Evolutionary conservation across 1,139 yeast species (phyloP).

Genomic region (Blastobotrys proliferans): DNA sequence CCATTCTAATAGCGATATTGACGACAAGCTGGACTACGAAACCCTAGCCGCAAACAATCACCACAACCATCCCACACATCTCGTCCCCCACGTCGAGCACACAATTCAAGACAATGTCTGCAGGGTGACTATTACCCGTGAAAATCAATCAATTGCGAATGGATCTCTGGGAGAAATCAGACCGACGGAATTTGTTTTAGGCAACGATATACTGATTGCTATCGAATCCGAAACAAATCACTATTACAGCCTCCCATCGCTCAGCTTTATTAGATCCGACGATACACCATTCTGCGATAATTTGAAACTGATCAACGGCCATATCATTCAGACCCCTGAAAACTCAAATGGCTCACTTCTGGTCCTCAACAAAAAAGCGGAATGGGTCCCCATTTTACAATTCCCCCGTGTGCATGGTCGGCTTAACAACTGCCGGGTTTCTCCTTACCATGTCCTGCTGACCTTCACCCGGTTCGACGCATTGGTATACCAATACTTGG

Average conservation of each 20-base stretch:
- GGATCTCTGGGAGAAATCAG: not conserved
- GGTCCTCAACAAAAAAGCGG: not conserved
- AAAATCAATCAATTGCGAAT: not conserved
- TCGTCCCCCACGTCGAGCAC: not conserved
- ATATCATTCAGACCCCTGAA: too few species aligned
- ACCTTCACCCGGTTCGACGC: constrained; percentile 4
- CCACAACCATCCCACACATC: not conserved
- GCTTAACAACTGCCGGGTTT: not conserved
- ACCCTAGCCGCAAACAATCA: not conserved
- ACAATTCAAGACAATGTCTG: not conserved
- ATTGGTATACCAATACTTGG: constrained; percentile 2
- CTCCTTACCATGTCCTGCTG: constrained; percentile 1
- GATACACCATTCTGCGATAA: too few species aligned
- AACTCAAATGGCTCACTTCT: too few species aligned
- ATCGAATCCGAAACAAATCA: too few species aligned
- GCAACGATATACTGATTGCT: too few species aligned
- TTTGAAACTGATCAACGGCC: too few species aligned
- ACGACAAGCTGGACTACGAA: constrained; percentile 1
- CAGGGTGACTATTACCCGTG: not conserved
- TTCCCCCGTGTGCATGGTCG: not conserved
- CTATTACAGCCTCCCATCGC: too few species aligned
- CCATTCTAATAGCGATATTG: constrained; percentile 3
- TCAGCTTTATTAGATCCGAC: too few species aligned
- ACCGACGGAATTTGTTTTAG: not conserved
- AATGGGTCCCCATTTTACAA: not conserved